Evolutionary conservation across 78 protist genomes (phyloP).

Genomic region (slime mould (Dictyostelium discoideum)): dicty_2.7 NC_007091.3:1950501-1951000

Average conservation of each 20-base stretch:
- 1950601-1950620: neutral
- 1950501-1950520: neutral
- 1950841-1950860: slow-evolving; percentile 31
- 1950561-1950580: slow-evolving; percentile 54
- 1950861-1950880: slow-evolving; percentile 37
- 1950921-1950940: slow-evolving; percentile 20
- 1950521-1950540: neutral
- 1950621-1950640: neutral
- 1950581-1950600: neutral
- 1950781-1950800: slow-evolving; percentile 63
- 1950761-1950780: slow-evolving; percentile 51
- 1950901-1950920: slow-evolving; percentile 61
- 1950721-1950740: slow-evolving; percentile 59
- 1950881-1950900: slow-evolving; percentile 60
- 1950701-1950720: slow-evolving; percentile 36
- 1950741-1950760: slow-evolving; percentile 17
- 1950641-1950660: neutral
- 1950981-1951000: neutral
- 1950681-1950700: neutral
- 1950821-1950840: slow-evolving; percentile 33
- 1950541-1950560: neutral
- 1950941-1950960: slow-evolving; percentile 3
- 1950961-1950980: slow-evolving; percentile 43
- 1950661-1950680: neutral
- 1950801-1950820: slow-evolving; percentile 58